Evolutionary conservation across 2,329 filamentous ascomycete species (phyloP).

Genomic region (Sclerotinia borealis): DNA sequence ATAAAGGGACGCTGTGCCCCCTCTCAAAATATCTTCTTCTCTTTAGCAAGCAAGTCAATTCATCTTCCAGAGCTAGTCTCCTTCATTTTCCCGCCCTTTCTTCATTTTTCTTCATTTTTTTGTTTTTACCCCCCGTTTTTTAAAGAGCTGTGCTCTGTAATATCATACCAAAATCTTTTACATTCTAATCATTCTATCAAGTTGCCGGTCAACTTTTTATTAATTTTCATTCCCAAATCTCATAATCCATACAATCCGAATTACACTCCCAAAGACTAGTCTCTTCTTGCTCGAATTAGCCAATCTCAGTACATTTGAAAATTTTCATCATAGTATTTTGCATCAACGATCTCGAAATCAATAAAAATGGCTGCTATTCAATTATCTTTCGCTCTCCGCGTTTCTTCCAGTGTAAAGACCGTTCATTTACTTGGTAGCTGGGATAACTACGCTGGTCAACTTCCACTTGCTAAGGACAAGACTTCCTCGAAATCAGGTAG

Average conservation of each 20-base stretch:
- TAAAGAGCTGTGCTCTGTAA: conserved; percentile 50
- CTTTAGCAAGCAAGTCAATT: conserved; percentile 60
- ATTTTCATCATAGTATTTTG: conserved; percentile 30
- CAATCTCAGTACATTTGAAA: conserved; percentile 23
- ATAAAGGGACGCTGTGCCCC: conserved; percentile 27
- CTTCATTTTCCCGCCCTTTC: conserved; percentile 43
- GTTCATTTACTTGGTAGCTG: conserved; percentile 96
- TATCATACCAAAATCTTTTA: conserved; percentile 33
- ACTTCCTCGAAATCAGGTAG: conserved; percentile 76
- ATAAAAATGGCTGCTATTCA: conserved; percentile 81
- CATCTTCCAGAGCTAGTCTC: conserved; percentile 44
- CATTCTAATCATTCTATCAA: conserved; percentile 32
- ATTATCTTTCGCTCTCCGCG: conserved; percentile 92
- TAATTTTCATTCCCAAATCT: conserved; percentile 50
- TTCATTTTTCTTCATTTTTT: conserved; percentile 37
- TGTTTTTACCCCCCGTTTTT: conserved; percentile 31
- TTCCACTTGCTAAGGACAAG: conserved; percentile 87
- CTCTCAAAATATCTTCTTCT: conserved; percentile 31
- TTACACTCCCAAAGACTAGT: conserved; percentile 26
- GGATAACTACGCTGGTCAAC: conserved; percentile 94
- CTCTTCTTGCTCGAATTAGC: conserved; percentile 37
- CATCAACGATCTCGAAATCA: conserved; percentile 31
- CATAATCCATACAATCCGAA: conserved; percentile 16
- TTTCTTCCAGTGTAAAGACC: conserved; percentile 93
- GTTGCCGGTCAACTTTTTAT: conserved; percentile 48